Conservation (phyloP, 495 filamentous ascomycete genomes). For the Parmelia sp. region DNA sequence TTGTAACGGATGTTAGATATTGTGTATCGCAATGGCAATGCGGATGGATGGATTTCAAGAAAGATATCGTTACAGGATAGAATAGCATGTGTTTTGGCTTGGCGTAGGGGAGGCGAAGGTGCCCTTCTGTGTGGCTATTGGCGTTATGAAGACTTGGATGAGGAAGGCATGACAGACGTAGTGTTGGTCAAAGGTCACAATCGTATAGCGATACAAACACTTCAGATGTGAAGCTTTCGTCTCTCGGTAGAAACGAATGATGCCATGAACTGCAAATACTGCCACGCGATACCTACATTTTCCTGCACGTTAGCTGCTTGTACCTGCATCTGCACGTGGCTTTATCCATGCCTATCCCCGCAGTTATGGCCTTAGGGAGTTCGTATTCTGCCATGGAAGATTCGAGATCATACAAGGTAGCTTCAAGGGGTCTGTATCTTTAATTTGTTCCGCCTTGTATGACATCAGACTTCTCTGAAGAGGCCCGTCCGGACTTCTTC, state of each 20-base stretch:
- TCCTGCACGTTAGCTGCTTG: background rate
- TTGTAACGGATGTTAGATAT: slow-evolving; percentile 7
- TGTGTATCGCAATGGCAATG: slow-evolving; percentile 4
- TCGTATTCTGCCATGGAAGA: background rate
- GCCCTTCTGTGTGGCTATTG: background rate
- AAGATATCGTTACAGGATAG: background rate
- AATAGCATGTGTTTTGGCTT: background rate
- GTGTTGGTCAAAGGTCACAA: background rate
- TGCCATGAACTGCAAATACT: too few species aligned
- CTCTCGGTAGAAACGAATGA: too few species aligned
- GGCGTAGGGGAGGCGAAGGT: too few species aligned
- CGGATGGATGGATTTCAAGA: background rate
- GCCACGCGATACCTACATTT: background rate
- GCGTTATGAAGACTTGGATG: background rate
- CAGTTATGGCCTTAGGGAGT: background rate
- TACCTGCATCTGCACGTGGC: slow-evolving; percentile 7
- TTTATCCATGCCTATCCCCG: background rate
- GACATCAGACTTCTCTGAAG: too few species aligned
- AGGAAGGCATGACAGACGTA: background rate
- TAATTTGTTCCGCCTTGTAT: background rate
- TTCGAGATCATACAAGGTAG: background rate
- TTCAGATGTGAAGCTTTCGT: background rate
- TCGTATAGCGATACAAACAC: background rate
- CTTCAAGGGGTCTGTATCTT: background rate
- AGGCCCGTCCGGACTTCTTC: background rate